Conservation (phyloP, 768 basidiomycete genomes). For the Suillus ampliporus region DNA sequence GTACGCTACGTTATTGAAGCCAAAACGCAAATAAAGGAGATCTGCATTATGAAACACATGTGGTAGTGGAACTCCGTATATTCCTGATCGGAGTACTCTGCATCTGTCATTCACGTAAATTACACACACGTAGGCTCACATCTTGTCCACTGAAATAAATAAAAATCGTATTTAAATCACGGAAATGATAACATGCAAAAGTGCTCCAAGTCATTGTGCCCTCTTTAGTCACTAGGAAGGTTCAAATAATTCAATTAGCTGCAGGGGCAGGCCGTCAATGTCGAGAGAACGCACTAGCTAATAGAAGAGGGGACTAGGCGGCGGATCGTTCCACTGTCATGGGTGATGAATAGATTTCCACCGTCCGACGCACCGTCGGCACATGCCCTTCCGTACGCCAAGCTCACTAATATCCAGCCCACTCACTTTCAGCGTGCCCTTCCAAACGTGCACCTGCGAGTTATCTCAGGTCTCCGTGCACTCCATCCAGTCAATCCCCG, state of each 20-base stretch:
- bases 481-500: conserved; percentile 57
- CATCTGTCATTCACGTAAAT: conserved; percentile 3
- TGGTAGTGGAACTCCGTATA: background rate
- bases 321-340: background rate
- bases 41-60: conserved; percentile 2
- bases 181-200: background rate
- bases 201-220: background rate
- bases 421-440: conserved; percentile 50
- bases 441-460: conserved; percentile 47
- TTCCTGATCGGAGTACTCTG: background rate
- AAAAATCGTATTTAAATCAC: conserved; percentile 2
- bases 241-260: background rate
- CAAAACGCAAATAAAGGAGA: background rate
- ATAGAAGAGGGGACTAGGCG: background rate
- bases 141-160: background rate
- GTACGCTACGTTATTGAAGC: background rate
- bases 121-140: background rate
- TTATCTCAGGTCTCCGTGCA: conserved; percentile 23
- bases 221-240: conserved; percentile 2
- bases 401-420: conserved; percentile 55
- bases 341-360: conserved; percentile 36
- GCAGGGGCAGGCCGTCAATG: background rate
- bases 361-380: conserved; percentile 66
- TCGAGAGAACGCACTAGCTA: conserved; percentile 5
- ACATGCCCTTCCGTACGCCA: conserved; percentile 58